Percentiles rank a stretch among this genome's conserved stretches.
Conservation (phyloP, 2,329 filamentous ascomycete genomes). For the Penicillium occitanis region DNA sequence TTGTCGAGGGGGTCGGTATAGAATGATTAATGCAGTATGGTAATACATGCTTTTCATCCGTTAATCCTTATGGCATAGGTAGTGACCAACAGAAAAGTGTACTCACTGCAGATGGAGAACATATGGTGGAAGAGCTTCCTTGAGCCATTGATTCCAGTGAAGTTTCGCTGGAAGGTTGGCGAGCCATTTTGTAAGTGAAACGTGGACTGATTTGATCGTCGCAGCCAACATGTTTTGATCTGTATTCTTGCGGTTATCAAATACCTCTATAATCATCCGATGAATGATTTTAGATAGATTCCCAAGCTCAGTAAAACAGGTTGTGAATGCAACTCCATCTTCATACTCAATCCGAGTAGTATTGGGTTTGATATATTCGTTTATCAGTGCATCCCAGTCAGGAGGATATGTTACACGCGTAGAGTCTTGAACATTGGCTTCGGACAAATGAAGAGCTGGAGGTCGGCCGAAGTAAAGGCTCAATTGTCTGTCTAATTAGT, state of each 20-base stretch:
- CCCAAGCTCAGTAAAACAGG: not conserved
- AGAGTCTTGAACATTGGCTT: constrained; percentile 9
- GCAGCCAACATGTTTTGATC: not conserved
- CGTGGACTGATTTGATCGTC: constrained; percentile 1
- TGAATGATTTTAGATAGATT: constrained; percentile 10
- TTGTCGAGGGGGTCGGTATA: constrained; percentile 2
- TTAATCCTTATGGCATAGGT: not conserved
- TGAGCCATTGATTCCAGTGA: constrained; percentile 12
- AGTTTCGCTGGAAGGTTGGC: not conserved
- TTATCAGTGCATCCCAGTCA: constrained; percentile 2
- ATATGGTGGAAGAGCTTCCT: not conserved
- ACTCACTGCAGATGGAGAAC: constrained; percentile 7
- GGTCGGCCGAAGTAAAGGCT: constrained; percentile 7
- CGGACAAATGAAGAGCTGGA: not conserved
- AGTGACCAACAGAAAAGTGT: not conserved
- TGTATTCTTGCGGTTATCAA: constrained; percentile 6
- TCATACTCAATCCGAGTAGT: constrained; percentile 2
- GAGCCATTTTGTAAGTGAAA: not conserved
- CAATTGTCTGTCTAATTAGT: constrained; percentile 3
- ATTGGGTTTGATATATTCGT: constrained; percentile 1
- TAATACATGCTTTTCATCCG: not conserved
- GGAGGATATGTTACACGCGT: constrained; percentile 2
- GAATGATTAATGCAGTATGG: constrained; percentile 2
- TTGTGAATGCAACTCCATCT: constrained; percentile 7
- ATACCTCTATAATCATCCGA: constrained; percentile 11